phyloP scores from a whole-genome alignment of 768 basidiomycete genomes.

The Coprinellus micaceus region DNA sequence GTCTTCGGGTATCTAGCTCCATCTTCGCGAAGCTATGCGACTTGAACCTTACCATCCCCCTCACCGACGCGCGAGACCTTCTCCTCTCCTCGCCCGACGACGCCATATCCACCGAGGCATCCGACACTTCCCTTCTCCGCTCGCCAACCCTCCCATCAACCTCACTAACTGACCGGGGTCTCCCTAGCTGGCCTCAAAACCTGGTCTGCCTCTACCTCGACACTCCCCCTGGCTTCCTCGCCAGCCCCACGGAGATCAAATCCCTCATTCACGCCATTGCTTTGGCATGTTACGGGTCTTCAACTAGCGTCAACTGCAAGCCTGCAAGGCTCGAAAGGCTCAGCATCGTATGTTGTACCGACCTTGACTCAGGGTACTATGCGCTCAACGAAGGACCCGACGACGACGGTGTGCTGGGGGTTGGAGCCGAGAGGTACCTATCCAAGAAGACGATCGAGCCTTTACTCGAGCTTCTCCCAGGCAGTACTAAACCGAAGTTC shows the following conservation, averaged over 20 bases:
- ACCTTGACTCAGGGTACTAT: slow-evolving; percentile 1
- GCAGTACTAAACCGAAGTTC: slow-evolving; percentile 9
- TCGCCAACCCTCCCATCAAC: not conserved
- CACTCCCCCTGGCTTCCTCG: not conserved
- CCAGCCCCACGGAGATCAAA: not conserved
- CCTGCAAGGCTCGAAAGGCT: not conserved
- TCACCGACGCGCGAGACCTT: not conserved
- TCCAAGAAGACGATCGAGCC: not conserved
- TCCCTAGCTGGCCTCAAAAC: slow-evolving; percentile 1
- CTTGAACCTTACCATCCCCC: not conserved
- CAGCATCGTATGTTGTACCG: not conserved
- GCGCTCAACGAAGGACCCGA: not conserved
- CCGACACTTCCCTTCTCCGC: not conserved
- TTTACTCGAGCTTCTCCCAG: slow-evolving; percentile 6
- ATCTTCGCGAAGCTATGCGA: not conserved
- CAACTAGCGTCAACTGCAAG: not conserved
- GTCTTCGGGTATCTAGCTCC: not conserved
- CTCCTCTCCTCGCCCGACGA: not conserved
- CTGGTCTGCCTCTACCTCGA: not conserved
- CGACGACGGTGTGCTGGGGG: not conserved
- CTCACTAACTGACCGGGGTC: not conserved
- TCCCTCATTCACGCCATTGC: not conserved
- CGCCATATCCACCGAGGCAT: not conserved
- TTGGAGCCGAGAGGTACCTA: not conserved
- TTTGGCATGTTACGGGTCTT: not conserved